These are phyloP conservation scores for Colletotrichum abscissum DNA, from an alignment of 2,329 filamentous ascomycete genomes.

Conservation along the genomic window DNA sequence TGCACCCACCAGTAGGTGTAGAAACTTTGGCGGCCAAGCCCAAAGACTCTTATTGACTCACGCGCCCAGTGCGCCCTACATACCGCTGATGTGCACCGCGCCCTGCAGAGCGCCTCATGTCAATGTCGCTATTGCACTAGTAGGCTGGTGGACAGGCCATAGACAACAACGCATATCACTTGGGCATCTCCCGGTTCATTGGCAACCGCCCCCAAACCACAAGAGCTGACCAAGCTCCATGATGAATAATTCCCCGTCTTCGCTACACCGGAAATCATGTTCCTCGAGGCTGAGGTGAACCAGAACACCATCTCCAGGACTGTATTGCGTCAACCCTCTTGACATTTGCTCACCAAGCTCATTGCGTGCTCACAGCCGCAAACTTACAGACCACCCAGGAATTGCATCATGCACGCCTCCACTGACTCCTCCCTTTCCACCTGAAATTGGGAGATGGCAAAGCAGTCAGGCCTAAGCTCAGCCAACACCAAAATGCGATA, in stretches of 20 bases:
- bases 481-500: not conserved
- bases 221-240: conserved; percentile 10
- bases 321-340: not conserved
- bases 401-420: conserved; percentile 1
- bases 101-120: conserved; percentile 29
- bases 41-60: conserved; percentile 3
- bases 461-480: not conserved
- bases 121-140: not conserved
- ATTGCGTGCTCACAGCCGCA: conserved; percentile 17
- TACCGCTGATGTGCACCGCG: not conserved
- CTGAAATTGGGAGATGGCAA: not conserved
- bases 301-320: conserved; percentile 7
- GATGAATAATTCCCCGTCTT: not conserved
- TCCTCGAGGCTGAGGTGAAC: not conserved
- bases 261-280: not conserved
- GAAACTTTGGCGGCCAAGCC: not conserved
- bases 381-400: not conserved
- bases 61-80: not conserved
- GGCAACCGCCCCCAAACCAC: too few relatives aligned
- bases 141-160: not conserved
- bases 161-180: not conserved
- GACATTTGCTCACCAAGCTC: not conserved
- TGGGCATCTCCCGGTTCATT: not conserved
- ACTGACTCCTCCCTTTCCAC: not conserved
- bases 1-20: too few relatives aligned